Conservation (phyloP, 2,329 filamentous ascomycete species). For the Microcyclospora tardicrescens region DNA sequence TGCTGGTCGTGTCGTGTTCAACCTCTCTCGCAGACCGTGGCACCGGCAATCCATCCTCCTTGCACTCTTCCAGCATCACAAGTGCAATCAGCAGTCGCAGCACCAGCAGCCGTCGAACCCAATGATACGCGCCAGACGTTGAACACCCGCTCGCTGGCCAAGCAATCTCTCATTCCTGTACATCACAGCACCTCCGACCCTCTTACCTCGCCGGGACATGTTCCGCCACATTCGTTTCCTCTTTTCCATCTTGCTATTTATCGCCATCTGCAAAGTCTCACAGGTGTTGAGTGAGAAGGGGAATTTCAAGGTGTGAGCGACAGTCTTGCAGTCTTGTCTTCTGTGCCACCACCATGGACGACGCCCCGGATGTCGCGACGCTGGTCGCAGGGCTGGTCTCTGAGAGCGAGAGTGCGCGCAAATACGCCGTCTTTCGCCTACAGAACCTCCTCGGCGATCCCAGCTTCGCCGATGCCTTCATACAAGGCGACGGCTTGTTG, state of each 20-base stretch:
- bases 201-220: not conserved
- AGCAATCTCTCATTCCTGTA: no score
- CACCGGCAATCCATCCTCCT: no score
- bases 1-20: no score
- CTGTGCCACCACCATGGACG: slow-evolving; percentile 15
- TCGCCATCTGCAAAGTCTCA: slow-evolving; percentile 42
- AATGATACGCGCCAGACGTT: no score
- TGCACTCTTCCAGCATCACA: no score
- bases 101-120: no score
- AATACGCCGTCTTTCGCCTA: slow-evolving; percentile 98
- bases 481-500: slow-evolving; percentile 71
- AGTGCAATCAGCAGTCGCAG: no score
- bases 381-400: slow-evolving; percentile 44
- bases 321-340: not conserved
- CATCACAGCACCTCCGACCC: no score
- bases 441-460: slow-evolving; percentile 92
- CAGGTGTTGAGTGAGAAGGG: slow-evolving; percentile 12
- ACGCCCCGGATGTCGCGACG: slow-evolving; percentile 20
- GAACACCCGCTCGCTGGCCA: no score
- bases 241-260: slow-evolving; percentile 21
- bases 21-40: no score
- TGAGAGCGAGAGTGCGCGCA: slow-evolving; percentile 77
- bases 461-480: slow-evolving; percentile 92
- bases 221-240: slow-evolving; percentile 12
- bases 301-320: slow-evolving; percentile 5